Evolutionary conservation across 148 eudicot genomes (phyloP).

Genomic region (Rhododendron simsii): DNA sequence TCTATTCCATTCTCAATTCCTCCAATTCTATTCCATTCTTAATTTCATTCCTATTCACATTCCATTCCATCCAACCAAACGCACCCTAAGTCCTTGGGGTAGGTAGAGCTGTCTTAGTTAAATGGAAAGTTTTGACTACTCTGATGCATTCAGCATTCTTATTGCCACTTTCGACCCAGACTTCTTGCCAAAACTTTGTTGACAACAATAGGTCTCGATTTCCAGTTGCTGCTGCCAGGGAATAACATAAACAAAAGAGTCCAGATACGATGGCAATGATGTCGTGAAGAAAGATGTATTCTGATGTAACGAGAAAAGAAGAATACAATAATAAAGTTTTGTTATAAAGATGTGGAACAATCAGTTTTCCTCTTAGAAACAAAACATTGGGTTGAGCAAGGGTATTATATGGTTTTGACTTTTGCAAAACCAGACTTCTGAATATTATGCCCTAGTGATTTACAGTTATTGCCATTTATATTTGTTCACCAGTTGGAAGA

Average conservation of each 20-base stretch:
- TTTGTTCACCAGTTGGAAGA: conserved; percentile 4
- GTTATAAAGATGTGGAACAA: neutral
- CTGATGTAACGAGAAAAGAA: neutral
- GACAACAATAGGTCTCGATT: neutral
- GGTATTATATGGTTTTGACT: neutral
- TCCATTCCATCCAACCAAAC: too few relatives aligned
- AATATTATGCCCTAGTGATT: neutral
- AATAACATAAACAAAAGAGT: neutral
- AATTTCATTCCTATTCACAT: too few relatives aligned
- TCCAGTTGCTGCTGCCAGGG: neutral
- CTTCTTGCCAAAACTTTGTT: neutral
- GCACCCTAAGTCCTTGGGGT: neutral
- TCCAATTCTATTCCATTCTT: too few relatives aligned
- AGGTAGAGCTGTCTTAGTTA: neutral
- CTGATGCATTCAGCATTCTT: neutral
- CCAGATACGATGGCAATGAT: neutral
- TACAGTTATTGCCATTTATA: neutral
- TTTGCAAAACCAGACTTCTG: neutral
- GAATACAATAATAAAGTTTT: neutral
- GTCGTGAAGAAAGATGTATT: neutral
- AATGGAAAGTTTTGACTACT: neutral
- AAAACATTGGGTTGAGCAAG: neutral
- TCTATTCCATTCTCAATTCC: too few relatives aligned
- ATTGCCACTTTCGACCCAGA: neutral
- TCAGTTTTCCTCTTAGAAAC: neutral